Evolutionary conservation across 441 rosid species (phyloP), one percentile per base, ranked within the genome.

Genomic region (Geranium incanum): DNA sequence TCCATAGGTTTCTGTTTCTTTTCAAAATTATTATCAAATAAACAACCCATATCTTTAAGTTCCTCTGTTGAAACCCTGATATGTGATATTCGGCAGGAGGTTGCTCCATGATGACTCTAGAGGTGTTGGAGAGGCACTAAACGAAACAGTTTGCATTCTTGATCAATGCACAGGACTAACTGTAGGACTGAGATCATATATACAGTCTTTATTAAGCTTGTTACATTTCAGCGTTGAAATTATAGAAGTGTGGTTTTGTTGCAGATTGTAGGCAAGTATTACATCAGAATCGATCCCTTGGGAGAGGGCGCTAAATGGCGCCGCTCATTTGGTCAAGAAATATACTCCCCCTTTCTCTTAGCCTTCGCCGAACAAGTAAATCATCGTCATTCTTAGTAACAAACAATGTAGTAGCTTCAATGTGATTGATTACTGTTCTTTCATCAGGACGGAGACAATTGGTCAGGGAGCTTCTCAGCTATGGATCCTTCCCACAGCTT

Each of bases 111-210:
- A 95, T 67, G 99, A 95, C 86, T 82, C 88, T 18, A 85, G 97
- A 81, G 99, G 99, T 73, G 99, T 95, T 65, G 98, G 80, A 0
- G 98, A 95, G 81, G 81, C 85, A 73, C 84, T 95, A 67, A 93
- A 95, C 70, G 99, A 95, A 84, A 89, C 94, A 36, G 93, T 87
- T 69, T 95, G 99, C 66, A 86, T 86, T 71, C 78, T 55, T 21
- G 78, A 85, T 75, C 71, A 88, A 48, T 95, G 98, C 82, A 79
- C 74, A 76, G 98, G 99, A 71, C 79, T 95, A 74, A 87, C 82
- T 66, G 98, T 95, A 86, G 86, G 92, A 33, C 57, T 50, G 6
- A 43, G 50, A 43, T 1, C 50, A 43, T 6, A 21, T 21, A 21
- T 21, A 43, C 50, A 8, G 2, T 50, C 57, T 21, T 21, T 21